phyloP scores from a whole-genome alignment of 23 red algal genomes.

The Porphyridium purpureum region DNA sequence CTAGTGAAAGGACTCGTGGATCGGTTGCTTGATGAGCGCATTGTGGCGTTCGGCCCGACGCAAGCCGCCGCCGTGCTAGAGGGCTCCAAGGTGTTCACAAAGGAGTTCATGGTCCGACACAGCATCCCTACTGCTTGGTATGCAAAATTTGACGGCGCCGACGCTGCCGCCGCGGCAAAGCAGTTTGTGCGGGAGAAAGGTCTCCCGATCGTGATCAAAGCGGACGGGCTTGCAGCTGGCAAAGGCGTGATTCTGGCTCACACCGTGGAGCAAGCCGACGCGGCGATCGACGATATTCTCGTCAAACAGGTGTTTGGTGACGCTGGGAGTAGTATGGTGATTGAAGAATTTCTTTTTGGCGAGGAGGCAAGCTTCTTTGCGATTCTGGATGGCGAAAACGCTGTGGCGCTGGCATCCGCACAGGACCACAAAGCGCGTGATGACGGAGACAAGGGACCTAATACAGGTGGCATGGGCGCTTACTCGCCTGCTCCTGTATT shows the following conservation, averaged over 20 bases:
- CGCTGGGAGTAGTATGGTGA: slow-evolving; percentile 56
- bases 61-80: slow-evolving; percentile 58
- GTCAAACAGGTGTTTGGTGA: slow-evolving; percentile 33
- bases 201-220: slow-evolving; percentile 74
- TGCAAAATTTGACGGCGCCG: slow-evolving; percentile 14
- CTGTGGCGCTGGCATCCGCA: slow-evolving; percentile 75
- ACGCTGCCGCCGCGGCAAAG: slow-evolving; percentile 22
- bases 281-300: slow-evolving; percentile 50
- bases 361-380: slow-evolving; percentile 94
- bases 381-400: slow-evolving; percentile 53
- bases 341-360: slow-evolving; percentile 73
- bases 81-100: slow-evolving; percentile 74
- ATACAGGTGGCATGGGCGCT: slow-evolving; percentile 96
- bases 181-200: slow-evolving; percentile 18
- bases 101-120: slow-evolving; percentile 62
- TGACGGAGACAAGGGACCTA: slow-evolving; percentile 76
- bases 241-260: slow-evolving; percentile 82
- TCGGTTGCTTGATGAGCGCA: slow-evolving; percentile 14
- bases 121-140: slow-evolving; percentile 78
- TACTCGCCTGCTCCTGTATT: slow-evolving; percentile 93
- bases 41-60: slow-evolving; percentile 70
- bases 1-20: slow-evolving; percentile 78
- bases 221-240: slow-evolving; percentile 86
- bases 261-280: slow-evolving; percentile 27
- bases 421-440: slow-evolving; percentile 91